Evolutionary conservation across 2,329 filamentous ascomycete genomes (phyloP).

Genomic region (Fusarium foetens): DNA sequence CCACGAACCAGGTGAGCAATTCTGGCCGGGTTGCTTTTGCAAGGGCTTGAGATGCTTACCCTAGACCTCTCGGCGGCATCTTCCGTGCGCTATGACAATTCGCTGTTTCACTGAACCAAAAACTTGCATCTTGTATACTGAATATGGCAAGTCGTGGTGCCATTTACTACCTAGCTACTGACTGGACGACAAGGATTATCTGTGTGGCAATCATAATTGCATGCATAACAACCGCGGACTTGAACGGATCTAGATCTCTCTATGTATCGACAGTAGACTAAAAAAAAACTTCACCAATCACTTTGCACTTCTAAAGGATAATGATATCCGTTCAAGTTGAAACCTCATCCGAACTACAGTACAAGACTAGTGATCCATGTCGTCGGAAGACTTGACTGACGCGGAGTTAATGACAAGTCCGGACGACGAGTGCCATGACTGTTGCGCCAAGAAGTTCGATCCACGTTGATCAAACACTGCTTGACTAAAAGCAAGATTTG

Average conservation of each 20-base stretch:
- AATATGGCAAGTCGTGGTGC: constrained; percentile 1
- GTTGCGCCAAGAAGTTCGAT: not conserved
- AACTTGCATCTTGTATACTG: not conserved
- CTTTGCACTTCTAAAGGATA: not conserved
- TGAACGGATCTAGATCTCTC: not conserved
- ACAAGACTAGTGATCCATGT: not conserved
- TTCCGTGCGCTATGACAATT: constrained; percentile 2
- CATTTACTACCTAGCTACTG: not conserved
- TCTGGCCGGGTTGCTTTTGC: not conserved
- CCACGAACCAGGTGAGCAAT: constrained; percentile 8
- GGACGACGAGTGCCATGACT: not conserved
- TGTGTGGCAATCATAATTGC: not conserved
- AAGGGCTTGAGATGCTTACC: not conserved
- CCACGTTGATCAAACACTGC: not conserved
- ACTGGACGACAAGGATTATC: not conserved
- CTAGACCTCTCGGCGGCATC: constrained; percentile 1
- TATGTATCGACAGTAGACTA: not conserved
- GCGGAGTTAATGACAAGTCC: not conserved
- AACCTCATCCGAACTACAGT: not conserved
- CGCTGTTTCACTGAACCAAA: not conserved
- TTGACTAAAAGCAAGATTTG: not conserved
- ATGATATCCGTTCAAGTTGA: not conserved
- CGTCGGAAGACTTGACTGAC: not conserved
- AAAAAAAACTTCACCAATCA: not conserved
- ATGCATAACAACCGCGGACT: not conserved